These are phyloP conservation scores for Pseudogymnoascus sp. DNA, from an alignment of 2,329 filamentous ascomycete species.

Conservation along the genomic window DNA sequence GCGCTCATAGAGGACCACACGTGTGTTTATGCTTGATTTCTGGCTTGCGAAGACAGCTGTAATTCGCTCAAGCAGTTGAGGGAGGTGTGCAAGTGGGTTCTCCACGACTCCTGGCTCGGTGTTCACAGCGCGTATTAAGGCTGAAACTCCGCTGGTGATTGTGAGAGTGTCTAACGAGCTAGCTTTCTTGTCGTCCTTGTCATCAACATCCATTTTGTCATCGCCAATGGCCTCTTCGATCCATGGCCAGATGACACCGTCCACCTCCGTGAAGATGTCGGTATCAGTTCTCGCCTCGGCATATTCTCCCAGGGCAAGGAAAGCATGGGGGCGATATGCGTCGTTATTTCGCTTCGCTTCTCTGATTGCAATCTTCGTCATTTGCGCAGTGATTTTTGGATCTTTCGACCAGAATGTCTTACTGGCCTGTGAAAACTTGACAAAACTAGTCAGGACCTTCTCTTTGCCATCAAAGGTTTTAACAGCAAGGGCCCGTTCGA, in stretches of 20 bases:
- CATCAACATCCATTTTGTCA: constrained; percentile 55
- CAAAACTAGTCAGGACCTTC: constrained; percentile 69
- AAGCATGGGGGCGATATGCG: constrained; percentile 69
- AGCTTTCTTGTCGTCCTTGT: constrained; percentile 18
- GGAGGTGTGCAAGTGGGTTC: constrained; percentile 21
- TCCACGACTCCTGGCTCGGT: constrained; percentile 14
- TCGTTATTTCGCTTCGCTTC: constrained; percentile 90
- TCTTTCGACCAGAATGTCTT: constrained; percentile 50
- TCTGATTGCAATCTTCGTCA: constrained; percentile 73
- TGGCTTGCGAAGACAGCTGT: constrained; percentile 21
- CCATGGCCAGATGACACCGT: constrained; percentile 53
- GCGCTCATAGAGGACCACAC: constrained; percentile 26
- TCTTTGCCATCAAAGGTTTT: constrained; percentile 96
- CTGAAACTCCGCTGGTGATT: constrained; percentile 26
- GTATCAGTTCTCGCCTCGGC: constrained; percentile 60
- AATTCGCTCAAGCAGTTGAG: constrained; percentile 21
- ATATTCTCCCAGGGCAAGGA: constrained; percentile 65
- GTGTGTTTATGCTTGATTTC: constrained; percentile 25
- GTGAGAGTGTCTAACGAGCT: constrained; percentile 23
- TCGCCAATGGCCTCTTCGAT: constrained; percentile 52
- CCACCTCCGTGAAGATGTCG: constrained; percentile 61
- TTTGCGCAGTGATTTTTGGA: constrained; percentile 47
- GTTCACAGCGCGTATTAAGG: constrained; percentile 28
- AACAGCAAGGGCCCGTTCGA: constrained; percentile 73
- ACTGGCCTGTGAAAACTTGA: constrained; percentile 64